Percentiles rank a stretch among this genome's conserved stretches.
These are phyloP conservation scores for Chenopodium berlandieri DNA, from an alignment of 148 eudicot genomes.

Conservation along the genomic window DNA sequence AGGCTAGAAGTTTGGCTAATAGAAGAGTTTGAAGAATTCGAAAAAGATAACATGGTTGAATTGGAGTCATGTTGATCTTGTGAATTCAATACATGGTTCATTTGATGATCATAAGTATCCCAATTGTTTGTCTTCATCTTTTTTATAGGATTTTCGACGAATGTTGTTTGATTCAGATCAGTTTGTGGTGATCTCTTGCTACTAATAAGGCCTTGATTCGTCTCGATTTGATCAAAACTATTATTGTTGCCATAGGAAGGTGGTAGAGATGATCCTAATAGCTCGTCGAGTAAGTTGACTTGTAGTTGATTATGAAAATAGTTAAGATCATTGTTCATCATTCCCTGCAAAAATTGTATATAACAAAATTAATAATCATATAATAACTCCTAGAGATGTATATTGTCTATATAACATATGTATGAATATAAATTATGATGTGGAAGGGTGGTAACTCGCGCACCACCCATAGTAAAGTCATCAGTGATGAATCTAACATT, in stretches of 20 bases:
- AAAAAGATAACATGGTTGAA: slow-evolving; percentile 31
- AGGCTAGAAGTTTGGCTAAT: slow-evolving; percentile 22
- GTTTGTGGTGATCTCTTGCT: slow-evolving; percentile 26
- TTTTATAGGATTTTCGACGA: slow-evolving; percentile 30
- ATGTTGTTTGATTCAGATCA: slow-evolving; percentile 14
- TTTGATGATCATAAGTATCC: slow-evolving; percentile 5
- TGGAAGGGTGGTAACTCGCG: no score
- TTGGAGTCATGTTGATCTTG: background rate
- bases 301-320: slow-evolving; percentile 37
- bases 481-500: no score
- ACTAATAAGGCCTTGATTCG: slow-evolving; percentile 15
- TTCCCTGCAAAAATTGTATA: slow-evolving; percentile 34
- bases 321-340: slow-evolving; percentile 49
- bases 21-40: slow-evolving; percentile 23
- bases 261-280: slow-evolving; percentile 20
- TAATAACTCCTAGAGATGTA: no score
- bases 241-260: slow-evolving; percentile 25
- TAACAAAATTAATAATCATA: no score
- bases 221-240: slow-evolving; percentile 18
- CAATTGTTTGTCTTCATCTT: slow-evolving; percentile 28
- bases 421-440: no score
- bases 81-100: slow-evolving; percentile 23
- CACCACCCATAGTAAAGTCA: no score
- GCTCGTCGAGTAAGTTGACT: slow-evolving; percentile 44
- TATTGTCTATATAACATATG: background rate